phyloP scores from a whole-genome alignment of 169 alveolate species.

The Plasmodium inui region DNA sequence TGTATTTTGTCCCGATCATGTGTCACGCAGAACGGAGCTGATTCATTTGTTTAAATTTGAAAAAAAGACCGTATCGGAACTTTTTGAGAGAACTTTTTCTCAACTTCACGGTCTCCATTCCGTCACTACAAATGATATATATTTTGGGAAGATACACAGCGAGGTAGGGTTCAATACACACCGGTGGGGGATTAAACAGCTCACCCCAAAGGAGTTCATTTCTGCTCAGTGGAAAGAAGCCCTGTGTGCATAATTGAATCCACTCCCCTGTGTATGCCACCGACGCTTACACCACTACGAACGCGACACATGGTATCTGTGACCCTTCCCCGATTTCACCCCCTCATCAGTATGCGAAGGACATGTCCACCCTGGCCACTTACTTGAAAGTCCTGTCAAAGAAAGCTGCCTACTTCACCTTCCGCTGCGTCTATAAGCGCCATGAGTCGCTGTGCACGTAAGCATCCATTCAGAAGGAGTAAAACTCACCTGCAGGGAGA shows the following conservation, averaged over 20 bases:
- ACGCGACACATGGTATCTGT: too few species aligned
- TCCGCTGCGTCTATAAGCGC: not conserved
- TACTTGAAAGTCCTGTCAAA: constrained; percentile 36
- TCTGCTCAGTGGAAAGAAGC: not conserved
- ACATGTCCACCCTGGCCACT: not conserved
- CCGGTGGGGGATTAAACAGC: not conserved
- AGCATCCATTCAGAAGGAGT: not conserved
- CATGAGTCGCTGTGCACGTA: constrained; percentile 34
- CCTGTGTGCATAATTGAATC: not conserved
- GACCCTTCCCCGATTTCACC: not conserved
- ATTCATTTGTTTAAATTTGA: constrained; percentile 42
- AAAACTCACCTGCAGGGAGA: not conserved
- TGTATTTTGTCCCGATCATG: constrained; percentile 17
- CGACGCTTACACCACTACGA: not conserved
- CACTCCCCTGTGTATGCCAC: not conserved
- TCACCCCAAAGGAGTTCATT: not conserved
- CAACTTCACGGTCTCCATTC: not conserved
- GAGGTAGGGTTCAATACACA: constrained; percentile 14
- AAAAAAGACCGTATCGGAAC: constrained; percentile 3
- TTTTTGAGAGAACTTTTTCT: not conserved
- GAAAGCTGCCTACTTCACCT: constrained; percentile 42
- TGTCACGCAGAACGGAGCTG: constrained; percentile 11
- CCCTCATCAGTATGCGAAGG: constrained; percentile 2
- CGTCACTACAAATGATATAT: not conserved
- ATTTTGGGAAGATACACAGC: constrained; percentile 1